These are phyloP conservation scores for Corymbia citriodora DNA, from an alignment of 441 rosid species.

Conservation along the genomic window DNA sequence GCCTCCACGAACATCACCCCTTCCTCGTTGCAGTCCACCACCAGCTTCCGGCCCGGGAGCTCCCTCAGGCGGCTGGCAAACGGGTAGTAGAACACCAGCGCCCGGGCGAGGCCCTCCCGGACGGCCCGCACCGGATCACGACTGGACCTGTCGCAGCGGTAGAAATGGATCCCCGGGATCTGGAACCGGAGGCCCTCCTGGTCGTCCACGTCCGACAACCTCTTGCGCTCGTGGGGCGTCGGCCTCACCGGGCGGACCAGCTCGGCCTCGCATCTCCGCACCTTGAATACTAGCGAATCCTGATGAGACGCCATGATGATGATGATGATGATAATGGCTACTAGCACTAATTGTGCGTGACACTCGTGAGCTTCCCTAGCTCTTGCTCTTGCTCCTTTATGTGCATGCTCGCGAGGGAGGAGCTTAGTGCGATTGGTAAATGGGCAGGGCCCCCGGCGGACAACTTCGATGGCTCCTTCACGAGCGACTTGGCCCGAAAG, in stretches of 20 bases:
- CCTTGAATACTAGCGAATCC: not conserved
- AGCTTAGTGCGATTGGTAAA: not conserved
- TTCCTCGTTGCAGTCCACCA: slow-evolving; percentile 8
- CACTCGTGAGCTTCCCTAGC: not conserved
- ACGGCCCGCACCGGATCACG: slow-evolving; percentile 3
- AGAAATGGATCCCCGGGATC: slow-evolving; percentile 1
- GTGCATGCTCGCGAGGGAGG: not conserved
- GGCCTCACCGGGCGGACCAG: slow-evolving; percentile 3
- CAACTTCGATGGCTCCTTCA: not conserved
- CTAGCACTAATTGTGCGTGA: not conserved
- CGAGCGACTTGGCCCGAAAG: too few species aligned
- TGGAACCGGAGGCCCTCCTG: slow-evolving; percentile 12
- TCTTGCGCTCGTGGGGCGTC: slow-evolving; percentile 4
- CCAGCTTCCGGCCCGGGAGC: slow-evolving; percentile 1
- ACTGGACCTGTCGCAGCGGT: not conserved
- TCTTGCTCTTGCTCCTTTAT: not conserved
- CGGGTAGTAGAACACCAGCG: slow-evolving; percentile 9
- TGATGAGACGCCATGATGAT: not conserved
- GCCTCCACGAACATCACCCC: slow-evolving; percentile 1
- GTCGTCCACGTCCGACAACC: slow-evolving; percentile 10
- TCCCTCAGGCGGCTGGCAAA: slow-evolving; percentile 1
- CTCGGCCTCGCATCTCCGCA: slow-evolving; percentile 1
- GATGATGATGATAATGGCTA: not conserved
- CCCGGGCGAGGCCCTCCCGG: not conserved
- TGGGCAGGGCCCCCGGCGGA: not conserved